Evolutionary conservation across 257 asterid species (phyloP), one percentile per base, ranked within the genome.

Genomic region (Solanum pennellii): DNA sequence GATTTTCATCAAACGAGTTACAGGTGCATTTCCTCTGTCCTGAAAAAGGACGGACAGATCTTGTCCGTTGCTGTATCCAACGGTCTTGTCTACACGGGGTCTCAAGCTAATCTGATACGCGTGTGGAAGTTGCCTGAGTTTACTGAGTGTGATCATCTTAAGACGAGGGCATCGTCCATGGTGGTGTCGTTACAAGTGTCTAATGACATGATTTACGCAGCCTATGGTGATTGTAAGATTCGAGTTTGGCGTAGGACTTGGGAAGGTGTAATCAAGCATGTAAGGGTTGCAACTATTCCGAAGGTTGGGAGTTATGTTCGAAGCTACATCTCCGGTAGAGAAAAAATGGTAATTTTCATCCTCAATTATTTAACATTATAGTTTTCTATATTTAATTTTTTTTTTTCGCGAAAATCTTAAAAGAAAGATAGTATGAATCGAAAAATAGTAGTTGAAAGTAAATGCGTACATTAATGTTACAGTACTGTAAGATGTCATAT

Each of bases 91-190:
- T 96, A 96, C 91, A 94, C 99, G 23, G 99, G 98, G 1, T 90
- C 98, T 3, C 96, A 95, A 89, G 88, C 93, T 37, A 94, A 89
- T 86, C 56, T 86, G 27, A 83, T 97, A 21, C 92, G 99, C 35
- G 93, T 97, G 3, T 97, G 99, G 99, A 97, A 93, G 94, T 90
- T 94, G 91, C 98, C 99, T 3, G 99, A 97, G 91, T 94, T 95
- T 89, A 89, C 97, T 1, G 99, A 95, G 65, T 94, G 96, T 85
- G 99, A 94, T 39, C 98, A 93, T 91, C 98, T 97, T 25, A 95
- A 95, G 93, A 93, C 98, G 6, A 94, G 90, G 75, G 91, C 98
- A 25, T 18, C 89, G 25, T 23, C 89, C 88, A 90, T 93, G 91
- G 98, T 92, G 62, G 94, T 97, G 13, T 94, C 98, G 0, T 42